These are phyloP conservation scores for Pseudogymnoascus sp. DNA, from an alignment of 2,329 filamentous ascomycete species.

Conservation along the genomic window DNA sequence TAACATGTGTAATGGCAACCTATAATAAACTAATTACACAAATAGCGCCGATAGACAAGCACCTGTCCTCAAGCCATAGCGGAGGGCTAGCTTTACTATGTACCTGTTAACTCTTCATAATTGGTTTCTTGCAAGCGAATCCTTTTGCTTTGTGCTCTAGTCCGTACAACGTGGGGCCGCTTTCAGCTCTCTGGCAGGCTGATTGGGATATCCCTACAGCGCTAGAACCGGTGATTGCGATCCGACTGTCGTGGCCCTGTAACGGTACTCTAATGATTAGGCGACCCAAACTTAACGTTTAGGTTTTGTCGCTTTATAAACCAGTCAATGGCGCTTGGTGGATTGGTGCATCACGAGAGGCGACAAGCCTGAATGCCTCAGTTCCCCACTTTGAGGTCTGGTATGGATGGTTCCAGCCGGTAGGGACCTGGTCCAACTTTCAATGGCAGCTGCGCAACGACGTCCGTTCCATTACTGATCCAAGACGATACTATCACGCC, in stretches of 20 bases:
- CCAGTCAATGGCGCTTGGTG: conserved; percentile 18
- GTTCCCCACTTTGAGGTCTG: neutral
- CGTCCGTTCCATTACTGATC: conserved; percentile 28
- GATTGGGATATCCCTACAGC: neutral
- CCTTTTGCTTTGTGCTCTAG: neutral
- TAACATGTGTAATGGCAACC: too few relatives aligned
- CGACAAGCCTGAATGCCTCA: neutral
- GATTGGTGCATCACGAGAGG: neutral
- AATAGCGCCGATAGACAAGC: too few relatives aligned
- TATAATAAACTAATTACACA: too few relatives aligned
- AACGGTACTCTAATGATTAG: conserved; percentile 14
- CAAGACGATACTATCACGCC: conserved; percentile 28
- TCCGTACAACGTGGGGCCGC: neutral
- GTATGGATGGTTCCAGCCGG: neutral
- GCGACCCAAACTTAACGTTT: conserved; percentile 16
- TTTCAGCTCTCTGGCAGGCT: neutral
- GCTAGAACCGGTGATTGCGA: neutral
- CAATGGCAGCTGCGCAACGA: conserved; percentile 17
- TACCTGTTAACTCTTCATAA: too few relatives aligned
- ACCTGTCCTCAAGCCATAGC: too few relatives aligned
- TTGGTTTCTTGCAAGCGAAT: too few relatives aligned
- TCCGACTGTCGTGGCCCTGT: neutral
- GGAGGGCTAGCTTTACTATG: too few relatives aligned
- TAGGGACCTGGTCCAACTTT: neutral
- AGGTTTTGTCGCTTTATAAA: conserved; percentile 19